Conservation (phyloP, 192 early-diverging fungal species). For the Backusella tarrabulga region DNA sequence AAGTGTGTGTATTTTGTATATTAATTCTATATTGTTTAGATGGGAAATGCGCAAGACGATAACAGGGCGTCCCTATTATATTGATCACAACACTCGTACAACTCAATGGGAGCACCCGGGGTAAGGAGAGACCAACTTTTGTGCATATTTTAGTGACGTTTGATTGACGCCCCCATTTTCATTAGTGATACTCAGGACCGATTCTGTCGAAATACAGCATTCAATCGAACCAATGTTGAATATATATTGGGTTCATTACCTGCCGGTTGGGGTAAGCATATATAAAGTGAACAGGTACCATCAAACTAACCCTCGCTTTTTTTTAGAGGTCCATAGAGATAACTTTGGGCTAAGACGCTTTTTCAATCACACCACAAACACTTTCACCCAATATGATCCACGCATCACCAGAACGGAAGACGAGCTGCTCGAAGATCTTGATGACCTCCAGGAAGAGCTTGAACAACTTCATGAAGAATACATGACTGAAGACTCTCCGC, state of each 20-base stretch:
- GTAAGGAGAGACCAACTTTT: not conserved
- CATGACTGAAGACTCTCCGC: too few species aligned
- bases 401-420: conserved; percentile 60
- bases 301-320: not conserved
- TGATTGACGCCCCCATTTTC: too few species aligned
- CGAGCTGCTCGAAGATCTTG: conserved; percentile 21
- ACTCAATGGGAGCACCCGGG: not conserved
- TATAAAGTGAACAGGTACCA: not conserved
- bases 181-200: not conserved
- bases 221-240: not conserved
- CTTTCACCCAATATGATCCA: conserved; percentile 88
- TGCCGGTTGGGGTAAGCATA: conserved; percentile 57
- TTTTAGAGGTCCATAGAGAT: not conserved
- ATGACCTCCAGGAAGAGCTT: conserved; percentile 50
- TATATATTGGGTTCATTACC: conserved; percentile 59
- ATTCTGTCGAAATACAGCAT: not conserved
- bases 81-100: not conserved
- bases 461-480: conserved; percentile 17
- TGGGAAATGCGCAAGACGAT: not conserved
- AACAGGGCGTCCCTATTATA: not conserved
- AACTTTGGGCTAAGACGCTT: not conserved
- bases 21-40: not conserved
- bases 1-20: not conserved
- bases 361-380: conserved; percentile 87
- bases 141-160: not conserved